These are phyloP conservation scores for Cajanus cajan DNA, from an alignment of 306 rosid species.

Conservation along the genomic window DNA sequence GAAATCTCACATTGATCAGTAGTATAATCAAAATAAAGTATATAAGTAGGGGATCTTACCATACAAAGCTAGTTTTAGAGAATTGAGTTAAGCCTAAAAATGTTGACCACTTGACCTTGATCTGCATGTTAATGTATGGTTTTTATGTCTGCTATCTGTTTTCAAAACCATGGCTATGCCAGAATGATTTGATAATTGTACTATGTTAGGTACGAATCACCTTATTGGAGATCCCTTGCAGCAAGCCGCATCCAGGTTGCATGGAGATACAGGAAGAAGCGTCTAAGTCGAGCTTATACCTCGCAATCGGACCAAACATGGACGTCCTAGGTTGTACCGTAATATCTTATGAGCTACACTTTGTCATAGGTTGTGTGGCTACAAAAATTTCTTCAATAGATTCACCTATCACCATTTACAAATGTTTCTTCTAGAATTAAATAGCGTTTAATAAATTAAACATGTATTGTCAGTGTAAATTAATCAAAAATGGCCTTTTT, in stretches of 20 bases:
- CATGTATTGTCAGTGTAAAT: background rate
- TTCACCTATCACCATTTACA: background rate
- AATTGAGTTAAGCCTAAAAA: no score
- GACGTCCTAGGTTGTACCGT: background rate
- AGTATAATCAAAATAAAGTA: no score
- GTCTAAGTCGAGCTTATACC: conserved; percentile 46
- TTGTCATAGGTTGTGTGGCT: background rate
- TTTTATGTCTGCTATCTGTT: background rate
- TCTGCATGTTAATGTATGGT: background rate
- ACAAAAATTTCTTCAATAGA: background rate
- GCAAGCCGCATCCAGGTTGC: conserved; percentile 79
- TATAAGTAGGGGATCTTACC: no score
- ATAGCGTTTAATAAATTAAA: background rate
- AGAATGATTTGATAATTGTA: conserved; percentile 1
- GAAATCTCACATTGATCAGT: no score
- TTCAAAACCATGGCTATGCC: background rate
- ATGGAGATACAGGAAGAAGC: conserved; percentile 68
- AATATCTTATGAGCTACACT: background rate
- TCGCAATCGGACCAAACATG: background rate
- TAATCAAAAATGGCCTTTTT: background rate
- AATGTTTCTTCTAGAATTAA: background rate
- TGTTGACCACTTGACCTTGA: background rate
- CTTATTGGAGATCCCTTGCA: conserved; percentile 76
- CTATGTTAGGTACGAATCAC: conserved; percentile 62
- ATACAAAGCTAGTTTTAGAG: no score